Conservation (phyloP, 352 stramenopile genomes). For the Pythium myriotylum region DNA sequence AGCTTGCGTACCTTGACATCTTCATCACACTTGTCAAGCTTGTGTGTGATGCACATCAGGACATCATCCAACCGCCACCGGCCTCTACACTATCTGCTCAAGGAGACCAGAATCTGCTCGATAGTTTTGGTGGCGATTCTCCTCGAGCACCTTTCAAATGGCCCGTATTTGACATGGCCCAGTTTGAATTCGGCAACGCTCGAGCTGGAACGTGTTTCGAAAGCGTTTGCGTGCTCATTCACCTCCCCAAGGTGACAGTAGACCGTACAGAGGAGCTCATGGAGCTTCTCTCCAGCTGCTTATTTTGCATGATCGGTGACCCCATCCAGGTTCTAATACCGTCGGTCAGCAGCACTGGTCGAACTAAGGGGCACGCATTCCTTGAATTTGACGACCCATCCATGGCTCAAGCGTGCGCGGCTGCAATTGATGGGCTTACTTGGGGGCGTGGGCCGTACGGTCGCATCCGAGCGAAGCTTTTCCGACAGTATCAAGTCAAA, state of each 20-base stretch:
- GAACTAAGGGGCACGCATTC: constrained; percentile 82
- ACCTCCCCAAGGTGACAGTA: constrained; percentile 75
- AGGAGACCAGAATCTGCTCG: not conserved
- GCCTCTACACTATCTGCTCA: not conserved
- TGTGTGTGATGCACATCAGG: constrained; percentile 67
- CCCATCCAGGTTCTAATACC: constrained; percentile 85
- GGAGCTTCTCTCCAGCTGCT: constrained; percentile 68
- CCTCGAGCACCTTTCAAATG: constrained; percentile 53
- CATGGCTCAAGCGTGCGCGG: constrained; percentile 56
- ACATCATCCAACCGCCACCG: not conserved
- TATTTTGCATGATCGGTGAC: constrained; percentile 82
- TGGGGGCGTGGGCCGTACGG: constrained; percentile 68
- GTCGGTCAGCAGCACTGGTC: constrained; percentile 53
- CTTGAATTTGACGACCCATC: constrained; percentile 78
- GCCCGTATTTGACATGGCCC: constrained; percentile 89
- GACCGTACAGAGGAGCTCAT: constrained; percentile 77
- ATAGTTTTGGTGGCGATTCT: not conserved
- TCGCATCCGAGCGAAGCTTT: constrained; percentile 73
- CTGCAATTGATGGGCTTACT: constrained; percentile 66
- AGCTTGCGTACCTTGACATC: constrained; percentile 82
- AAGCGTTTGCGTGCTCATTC: constrained; percentile 83
- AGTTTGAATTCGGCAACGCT: constrained; percentile 87
- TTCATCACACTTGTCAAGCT: constrained; percentile 79
- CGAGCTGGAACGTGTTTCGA: constrained; percentile 79
- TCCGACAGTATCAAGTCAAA: constrained; percentile 83